Evolutionary conservation across 768 basidiomycete species (phyloP).

Genomic region (Tubosaeta brunneosetosa): DNA sequence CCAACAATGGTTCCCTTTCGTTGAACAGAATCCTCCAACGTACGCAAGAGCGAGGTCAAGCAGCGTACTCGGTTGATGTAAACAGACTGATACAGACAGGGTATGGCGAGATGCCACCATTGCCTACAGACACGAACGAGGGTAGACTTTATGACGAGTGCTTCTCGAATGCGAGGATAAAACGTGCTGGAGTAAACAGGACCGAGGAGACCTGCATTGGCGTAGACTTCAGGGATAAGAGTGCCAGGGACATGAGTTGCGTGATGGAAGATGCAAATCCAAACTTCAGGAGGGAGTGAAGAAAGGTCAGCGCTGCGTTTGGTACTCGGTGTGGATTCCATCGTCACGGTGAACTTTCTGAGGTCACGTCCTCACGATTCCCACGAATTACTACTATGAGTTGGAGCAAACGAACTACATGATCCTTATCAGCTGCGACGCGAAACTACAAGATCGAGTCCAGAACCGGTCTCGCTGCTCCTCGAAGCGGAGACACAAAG

Average conservation of each 20-base stretch:
- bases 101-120: slow-evolving; percentile 26
- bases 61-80: slow-evolving; percentile 17
- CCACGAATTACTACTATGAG: too few species aligned
- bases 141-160: slow-evolving; percentile 23
- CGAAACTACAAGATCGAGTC: too few species aligned
- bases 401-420: too few species aligned
- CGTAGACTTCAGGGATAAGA: slow-evolving; percentile 23
- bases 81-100: slow-evolving; percentile 22
- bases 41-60: slow-evolving; percentile 15
- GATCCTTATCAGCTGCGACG: too few species aligned
- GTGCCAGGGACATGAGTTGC: slow-evolving; percentile 18
- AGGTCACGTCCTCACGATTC: too few species aligned
- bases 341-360: background rate
- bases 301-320: background rate
- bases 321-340: background rate
- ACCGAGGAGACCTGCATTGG: slow-evolving; percentile 9
- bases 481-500: too few species aligned
- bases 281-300: slow-evolving; percentile 21
- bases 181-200: slow-evolving; percentile 1
- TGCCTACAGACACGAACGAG: slow-evolving; percentile 28
- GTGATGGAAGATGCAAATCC: slow-evolving; percentile 20
- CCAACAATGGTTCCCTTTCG: slow-evolving; percentile 8
- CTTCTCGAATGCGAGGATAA: slow-evolving; percentile 6
- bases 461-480: too few species aligned
- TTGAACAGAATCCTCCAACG: slow-evolving; percentile 8